These are phyloP conservation scores for Taiwanofungus camphoratus DNA, from an alignment of 1,284 basidiomycete genomes.

Conservation along the genomic window DNA sequence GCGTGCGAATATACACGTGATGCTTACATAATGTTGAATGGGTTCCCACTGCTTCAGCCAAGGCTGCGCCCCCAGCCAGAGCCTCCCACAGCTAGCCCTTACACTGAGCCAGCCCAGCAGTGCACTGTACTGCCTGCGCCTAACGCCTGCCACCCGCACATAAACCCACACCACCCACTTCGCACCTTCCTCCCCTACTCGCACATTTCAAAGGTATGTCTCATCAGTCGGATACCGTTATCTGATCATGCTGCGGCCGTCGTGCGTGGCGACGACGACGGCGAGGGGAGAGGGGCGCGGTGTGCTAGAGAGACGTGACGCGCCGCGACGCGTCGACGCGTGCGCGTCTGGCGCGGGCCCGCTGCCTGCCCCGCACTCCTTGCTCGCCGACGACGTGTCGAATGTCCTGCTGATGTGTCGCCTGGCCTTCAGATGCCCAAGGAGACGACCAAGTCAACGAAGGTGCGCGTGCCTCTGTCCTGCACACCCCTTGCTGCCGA, in stretches of 20 bases:
- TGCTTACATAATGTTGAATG: background rate
- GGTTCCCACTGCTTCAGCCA: background rate
- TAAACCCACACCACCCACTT: conserved; percentile 7
- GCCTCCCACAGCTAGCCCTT: background rate
- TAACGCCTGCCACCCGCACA: conserved; percentile 20
- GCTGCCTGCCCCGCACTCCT: conserved; percentile 11
- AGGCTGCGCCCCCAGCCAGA: background rate
- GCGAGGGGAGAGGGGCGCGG: conserved; percentile 7
- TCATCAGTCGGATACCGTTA: conserved; percentile 11
- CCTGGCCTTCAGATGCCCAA: conserved; percentile 70
- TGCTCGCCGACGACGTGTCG: conserved; percentile 23
- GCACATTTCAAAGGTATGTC: conserved; percentile 18
- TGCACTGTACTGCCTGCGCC: conserved; percentile 17
- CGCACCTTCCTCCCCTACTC: conserved; percentile 11
- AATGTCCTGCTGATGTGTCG: conserved; percentile 29
- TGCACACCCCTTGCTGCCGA: conserved; percentile 1
- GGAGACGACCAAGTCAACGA: conserved; percentile 70
- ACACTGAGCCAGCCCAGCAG: background rate
- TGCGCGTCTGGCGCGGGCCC: conserved; percentile 20
- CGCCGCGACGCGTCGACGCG: conserved; percentile 24
- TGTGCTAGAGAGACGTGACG: conserved; percentile 16
- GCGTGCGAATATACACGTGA: background rate
- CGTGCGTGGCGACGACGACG: conserved; percentile 15
- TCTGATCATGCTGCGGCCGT: conserved; percentile 16
- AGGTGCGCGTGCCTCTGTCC: conserved; percentile 41